Evolutionary conservation across 1,284 basidiomycete species (phyloP).

Genomic region (Albatrellus sp.): DNA sequence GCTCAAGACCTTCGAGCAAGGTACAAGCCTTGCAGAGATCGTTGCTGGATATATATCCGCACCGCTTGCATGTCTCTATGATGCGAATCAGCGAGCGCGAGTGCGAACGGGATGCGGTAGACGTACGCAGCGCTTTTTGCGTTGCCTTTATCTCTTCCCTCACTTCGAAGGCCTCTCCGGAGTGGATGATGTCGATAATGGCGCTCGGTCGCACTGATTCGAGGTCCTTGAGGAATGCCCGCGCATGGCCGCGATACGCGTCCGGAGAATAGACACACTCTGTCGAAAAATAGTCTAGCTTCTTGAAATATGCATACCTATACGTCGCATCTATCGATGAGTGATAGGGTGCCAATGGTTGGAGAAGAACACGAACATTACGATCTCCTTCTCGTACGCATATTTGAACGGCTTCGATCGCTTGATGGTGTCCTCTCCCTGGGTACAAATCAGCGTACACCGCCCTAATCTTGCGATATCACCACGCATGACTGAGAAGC

Average conservation of each 20-base stretch:
- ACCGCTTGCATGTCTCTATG: constrained; percentile 77
- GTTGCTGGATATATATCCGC: constrained; percentile 90
- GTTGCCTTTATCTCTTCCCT: constrained; percentile 66
- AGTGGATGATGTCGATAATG: constrained; percentile 97
- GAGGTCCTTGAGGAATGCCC: constrained; percentile 90
- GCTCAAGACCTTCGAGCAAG: constrained; percentile 81
- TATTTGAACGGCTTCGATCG: constrained; percentile 99
- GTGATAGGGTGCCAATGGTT: neutral
- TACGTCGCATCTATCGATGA: neutral
- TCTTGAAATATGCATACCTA: constrained; percentile 98
- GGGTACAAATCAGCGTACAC: constrained; percentile 90
- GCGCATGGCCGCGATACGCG: constrained; percentile 93
- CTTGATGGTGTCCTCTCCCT: constrained; percentile 90
- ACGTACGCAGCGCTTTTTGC: constrained; percentile 70
- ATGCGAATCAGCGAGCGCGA: too few species aligned
- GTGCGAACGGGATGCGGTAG: neutral
- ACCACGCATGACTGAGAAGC: constrained; percentile 77
- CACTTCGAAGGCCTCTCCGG: constrained; percentile 81
- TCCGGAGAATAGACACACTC: constrained; percentile 99
- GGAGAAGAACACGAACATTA: constrained; percentile 60
- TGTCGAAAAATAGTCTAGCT: constrained; percentile 97
- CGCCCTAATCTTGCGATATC: constrained; percentile 91
- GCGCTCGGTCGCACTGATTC: constrained; percentile 89
- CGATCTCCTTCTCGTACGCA: constrained; percentile 99
- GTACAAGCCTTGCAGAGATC: constrained; percentile 89